Base-by-base conservation (phyloP, 805 yeast species). In the Starmerella khaoyaiensis region DNA sequence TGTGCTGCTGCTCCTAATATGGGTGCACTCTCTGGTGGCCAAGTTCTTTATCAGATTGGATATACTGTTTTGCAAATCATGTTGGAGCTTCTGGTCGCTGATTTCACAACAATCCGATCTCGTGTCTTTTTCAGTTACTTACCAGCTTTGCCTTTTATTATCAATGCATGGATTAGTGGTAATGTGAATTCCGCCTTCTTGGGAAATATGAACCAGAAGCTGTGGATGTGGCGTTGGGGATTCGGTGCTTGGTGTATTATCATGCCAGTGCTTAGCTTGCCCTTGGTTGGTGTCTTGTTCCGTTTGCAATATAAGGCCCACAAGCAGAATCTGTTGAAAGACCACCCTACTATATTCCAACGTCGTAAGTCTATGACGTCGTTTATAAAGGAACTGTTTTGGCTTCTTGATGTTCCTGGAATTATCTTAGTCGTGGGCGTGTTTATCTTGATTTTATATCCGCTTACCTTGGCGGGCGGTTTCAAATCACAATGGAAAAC, bases 171-270 rank as follows among this genome's bases (percentile, higher is more conserved):
- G 90, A 66, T 78, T 39, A 59, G 75, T 21, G 87, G 83, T 52
- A 62, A 74, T 48, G 62, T 79, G 33, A 49, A 56, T 21, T 25
- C 43, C 1, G 51, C 47, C 2, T 35, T 53, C 14, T 36, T 56
- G 20, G 49, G 46, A 14, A 26, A 35, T 22, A 31, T 38, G 11
- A 52, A 64, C 23, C 19, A 28, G 22, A 35, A 36, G 31, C 11
- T 34, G 20, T 29, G 31, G 30, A 40, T 35, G 40, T 75, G 81
- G 76, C 64, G 72, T 12, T 79, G 86, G 86, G 77, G 76, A 50
- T 71, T 77, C 48, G 84, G 77, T 27, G 77, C 79, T 70, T 79
- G 79, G 79, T 83, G 84, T 1, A 74, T 76, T 48, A 76, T 79
- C 45, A 70, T 74, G 65, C 86, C 86, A 24, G 59, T 76, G 26